Evolutionary conservation across 352 stramenopile genomes (phyloP).

Genomic region (Peronospora belbahrii): DNA sequence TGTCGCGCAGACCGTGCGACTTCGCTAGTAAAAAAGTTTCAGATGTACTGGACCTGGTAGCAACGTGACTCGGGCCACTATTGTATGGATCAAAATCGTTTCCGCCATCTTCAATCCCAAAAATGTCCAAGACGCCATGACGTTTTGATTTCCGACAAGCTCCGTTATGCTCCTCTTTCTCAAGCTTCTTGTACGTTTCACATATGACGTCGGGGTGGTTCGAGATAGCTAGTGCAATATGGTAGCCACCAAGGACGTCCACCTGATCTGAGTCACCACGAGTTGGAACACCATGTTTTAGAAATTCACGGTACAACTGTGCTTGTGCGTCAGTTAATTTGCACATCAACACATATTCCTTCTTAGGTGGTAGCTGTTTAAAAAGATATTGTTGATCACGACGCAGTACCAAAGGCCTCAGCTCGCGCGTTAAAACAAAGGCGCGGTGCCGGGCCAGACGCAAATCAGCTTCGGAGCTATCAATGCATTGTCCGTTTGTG

Average conservation of each 20-base stretch:
- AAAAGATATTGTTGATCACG: slow-evolving; percentile 83
- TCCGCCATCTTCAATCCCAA: slow-evolving; percentile 42
- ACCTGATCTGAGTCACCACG: slow-evolving; percentile 41
- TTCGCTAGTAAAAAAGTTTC: neutral
- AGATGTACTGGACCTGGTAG: neutral
- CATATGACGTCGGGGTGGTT: slow-evolving; percentile 84
- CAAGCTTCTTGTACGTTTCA: slow-evolving; percentile 54
- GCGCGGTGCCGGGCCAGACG: slow-evolving; percentile 61
- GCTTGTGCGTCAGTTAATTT: slow-evolving; percentile 72
- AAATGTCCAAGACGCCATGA: slow-evolving; percentile 20
- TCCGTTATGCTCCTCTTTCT: slow-evolving; percentile 43
- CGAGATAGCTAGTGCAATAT: slow-evolving; percentile 82
- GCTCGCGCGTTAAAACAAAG: slow-evolving; percentile 73
- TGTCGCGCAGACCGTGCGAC: slow-evolving; percentile 1
- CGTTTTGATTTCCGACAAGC: slow-evolving; percentile 28
- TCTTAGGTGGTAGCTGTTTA: slow-evolving; percentile 78
- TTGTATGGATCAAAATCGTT: slow-evolving; percentile 44
- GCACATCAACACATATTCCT: slow-evolving; percentile 83
- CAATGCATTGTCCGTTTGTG: slow-evolving; percentile 76
- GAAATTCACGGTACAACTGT: slow-evolving; percentile 65
- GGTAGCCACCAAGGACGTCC: slow-evolving; percentile 78
- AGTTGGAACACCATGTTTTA: slow-evolving; percentile 52
- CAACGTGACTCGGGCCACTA: neutral
- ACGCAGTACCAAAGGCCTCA: slow-evolving; percentile 78
- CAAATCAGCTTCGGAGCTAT: slow-evolving; percentile 67